Evolutionary conservation across 2,329 filamentous ascomycete species (phyloP), one percentile per base, ranked within the genome.

Genomic region (Fonsecaea monophora): DNA sequence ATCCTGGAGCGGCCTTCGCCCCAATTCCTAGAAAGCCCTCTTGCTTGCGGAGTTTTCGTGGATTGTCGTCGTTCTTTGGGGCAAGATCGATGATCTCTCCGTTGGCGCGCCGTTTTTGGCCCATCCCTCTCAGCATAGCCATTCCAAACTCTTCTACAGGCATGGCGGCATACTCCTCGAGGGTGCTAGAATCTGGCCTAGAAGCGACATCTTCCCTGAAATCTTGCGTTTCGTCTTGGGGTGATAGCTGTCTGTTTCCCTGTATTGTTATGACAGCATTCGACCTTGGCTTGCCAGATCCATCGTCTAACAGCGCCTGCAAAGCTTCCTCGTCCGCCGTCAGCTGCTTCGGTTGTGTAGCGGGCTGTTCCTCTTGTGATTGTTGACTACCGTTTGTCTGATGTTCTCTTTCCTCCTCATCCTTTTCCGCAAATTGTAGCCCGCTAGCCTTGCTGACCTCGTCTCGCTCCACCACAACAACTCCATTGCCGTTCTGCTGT

Each of bases 101-200:
- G 88, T 82, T 45, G 82, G 79, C 69, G 87, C 83, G 18, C 84
- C 87, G 70, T 74, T 97, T 93, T 94, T 94, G 97, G 8, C 95
- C 95, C 91, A 98, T 97, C 9, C 94, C 93, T 37, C 94, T 88
- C 40, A 99, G 84, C 70, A 98, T 84, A 0, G 94, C 93, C 18
- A 93, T 91, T 7, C 95, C 95, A 71, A 98, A 99, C 73, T 97
- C 93, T 72, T 97, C 94, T 15, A 98, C 92, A 0, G 95, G 94
- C 68, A 97, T 90, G 12, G 90, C 89, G 66, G 91, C 90, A 79
- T 98, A 98, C 74, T 95, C 92, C 38, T 92, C 91, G 18, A 96
- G 81, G 0, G 89, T 91, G 3, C 92, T 89, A 35, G 87, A 84
- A 25, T 92, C 90, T 0, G 92, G 93, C 0, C 92, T 90, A 32